These are phyloP conservation scores for Pythium apleroticum DNA, from an alignment of 352 stramenopile species.

Conservation along the genomic window DNA sequence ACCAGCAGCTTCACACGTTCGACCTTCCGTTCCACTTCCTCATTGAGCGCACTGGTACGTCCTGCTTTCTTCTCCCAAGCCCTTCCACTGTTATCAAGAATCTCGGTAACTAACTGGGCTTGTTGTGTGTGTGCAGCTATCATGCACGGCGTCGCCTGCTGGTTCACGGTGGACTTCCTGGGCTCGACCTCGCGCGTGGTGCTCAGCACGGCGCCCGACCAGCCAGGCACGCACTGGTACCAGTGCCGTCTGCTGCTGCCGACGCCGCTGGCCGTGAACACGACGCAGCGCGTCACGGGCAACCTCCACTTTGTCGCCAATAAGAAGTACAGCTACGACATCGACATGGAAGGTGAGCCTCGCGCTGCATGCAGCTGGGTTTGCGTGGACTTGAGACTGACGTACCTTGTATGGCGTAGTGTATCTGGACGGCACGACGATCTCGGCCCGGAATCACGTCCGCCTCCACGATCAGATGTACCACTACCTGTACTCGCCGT, in stretches of 20 bases:
- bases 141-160: slow-evolving; percentile 97
- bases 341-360: slow-evolving; percentile 75
- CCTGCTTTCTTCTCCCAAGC: no score
- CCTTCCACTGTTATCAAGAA: no score
- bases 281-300: slow-evolving; percentile 85
- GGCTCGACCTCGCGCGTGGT: slow-evolving; percentile 80
- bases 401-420: slow-evolving; percentile 36
- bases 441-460: slow-evolving; percentile 81
- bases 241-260: slow-evolving; percentile 92
- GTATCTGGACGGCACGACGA: slow-evolving; percentile 84
- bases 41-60: slow-evolving; percentile 84
- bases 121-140: slow-evolving; percentile 44
- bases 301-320: slow-evolving; percentile 92
- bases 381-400: neutral
- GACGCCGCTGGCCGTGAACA: slow-evolving; percentile 91
- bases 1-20: slow-evolving; percentile 86
- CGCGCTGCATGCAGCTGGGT: neutral
- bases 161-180: slow-evolving; percentile 99
- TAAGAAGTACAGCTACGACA: slow-evolving; percentile 96
- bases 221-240: slow-evolving; percentile 88
- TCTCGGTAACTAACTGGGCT: neutral
- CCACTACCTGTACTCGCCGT: slow-evolving; percentile 84
- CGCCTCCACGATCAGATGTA: slow-evolving; percentile 96
- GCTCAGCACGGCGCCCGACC: slow-evolving; percentile 82
- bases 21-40: slow-evolving; percentile 90